Base-by-base conservation (phyloP, 768 basidiomycete species). In the Dictyophora rubrovolvata region DNA sequence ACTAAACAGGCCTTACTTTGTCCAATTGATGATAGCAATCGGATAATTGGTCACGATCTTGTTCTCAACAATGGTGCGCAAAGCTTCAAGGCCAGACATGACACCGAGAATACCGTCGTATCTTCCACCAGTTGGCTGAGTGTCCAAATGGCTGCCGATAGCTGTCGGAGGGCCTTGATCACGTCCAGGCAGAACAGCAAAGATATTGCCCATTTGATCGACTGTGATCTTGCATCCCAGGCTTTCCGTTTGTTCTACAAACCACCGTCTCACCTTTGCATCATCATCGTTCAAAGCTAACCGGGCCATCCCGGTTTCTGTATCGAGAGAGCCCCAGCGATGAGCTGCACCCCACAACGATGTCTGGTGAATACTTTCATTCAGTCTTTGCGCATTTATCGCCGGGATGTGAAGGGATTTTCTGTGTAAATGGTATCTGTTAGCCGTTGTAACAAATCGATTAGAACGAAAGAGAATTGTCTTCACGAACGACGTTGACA, bases 91-190 rank as follows among this genome's bases (percentile, higher is more conserved):
- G 12, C 55, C 64, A 18, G 63, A 54, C 18, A 61, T 36, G 1
- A 65, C 63, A 28, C 64, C 64, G 20, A 65, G 42, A 35, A 65
- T 61, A 16, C 64, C 64, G 57, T 65, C 64, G 52, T 65, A 65
- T 52, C 57, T 64, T 11, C 64, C 64, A n/a, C 64, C 64, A 20
- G 63, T 55, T 4, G 64, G 64, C 23, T 65, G 64, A 11, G 64
- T 65, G 58, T 65, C 64, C 11, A 65, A 63, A 55, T 65, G 64
- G 33, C 58, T 60, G 16, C 64, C 64, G 54, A 65, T 65, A 16
- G 56, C 64, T 21, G 57, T 65, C 35, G 64, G 64, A 10, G 60
- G 60, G 21, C 55, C 50, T 9, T 50, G 20, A 37, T 53, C 61
- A 20, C 35, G 61, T n/a, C 64, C 64, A 18, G 60, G 50, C 5